A percentile compares a stretch with the other conserved stretches of the same genome.
Conservation (phyloP, 768 basidiomycete species). For the Fistulinella prunicolor region DNA sequence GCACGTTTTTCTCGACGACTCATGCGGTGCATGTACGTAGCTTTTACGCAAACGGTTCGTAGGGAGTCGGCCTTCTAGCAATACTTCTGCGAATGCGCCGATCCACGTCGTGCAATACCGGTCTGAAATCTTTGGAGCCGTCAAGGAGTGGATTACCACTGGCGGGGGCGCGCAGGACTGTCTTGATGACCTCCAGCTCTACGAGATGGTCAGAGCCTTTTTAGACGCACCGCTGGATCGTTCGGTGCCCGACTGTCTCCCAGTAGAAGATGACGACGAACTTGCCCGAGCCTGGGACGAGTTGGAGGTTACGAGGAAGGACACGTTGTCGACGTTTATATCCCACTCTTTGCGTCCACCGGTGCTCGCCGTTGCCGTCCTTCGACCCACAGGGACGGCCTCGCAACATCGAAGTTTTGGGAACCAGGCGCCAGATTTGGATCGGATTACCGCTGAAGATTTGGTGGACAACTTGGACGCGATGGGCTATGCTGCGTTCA, state of each 20-base stretch:
- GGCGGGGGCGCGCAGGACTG: slow-evolving; percentile 81
- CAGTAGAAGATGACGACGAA: slow-evolving; percentile 37
- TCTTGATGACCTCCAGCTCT: slow-evolving; percentile 67
- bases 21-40: slow-evolving; percentile 38
- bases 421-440: slow-evolving; percentile 57
- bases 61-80: slow-evolving; percentile 42
- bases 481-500: slow-evolving; percentile 71
- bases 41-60: slow-evolving; percentile 74
- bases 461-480: slow-evolving; percentile 77
- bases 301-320: slow-evolving; percentile 41
- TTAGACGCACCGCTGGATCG: slow-evolving; percentile 56
- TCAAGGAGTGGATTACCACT: slow-evolving; percentile 67
- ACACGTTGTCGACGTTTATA: slow-evolving; percentile 45
- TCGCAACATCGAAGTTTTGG: slow-evolving; percentile 27
- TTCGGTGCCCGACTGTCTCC: slow-evolving; percentile 37
- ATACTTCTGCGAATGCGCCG: slow-evolving; percentile 41
- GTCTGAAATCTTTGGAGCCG: slow-evolving; percentile 59
- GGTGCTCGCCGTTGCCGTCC: slow-evolving; percentile 25
- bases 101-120: slow-evolving; percentile 50
- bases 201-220: slow-evolving; percentile 56
- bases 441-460: slow-evolving; percentile 60
- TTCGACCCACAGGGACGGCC: slow-evolving; percentile 14
- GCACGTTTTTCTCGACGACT: background rate
- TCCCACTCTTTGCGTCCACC: slow-evolving; percentile 63
- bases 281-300: slow-evolving; percentile 47